These are phyloP conservation scores for Raffaelea albimanens DNA, from an alignment of 2,329 filamentous ascomycete species.

Conservation along the genomic window DNA sequence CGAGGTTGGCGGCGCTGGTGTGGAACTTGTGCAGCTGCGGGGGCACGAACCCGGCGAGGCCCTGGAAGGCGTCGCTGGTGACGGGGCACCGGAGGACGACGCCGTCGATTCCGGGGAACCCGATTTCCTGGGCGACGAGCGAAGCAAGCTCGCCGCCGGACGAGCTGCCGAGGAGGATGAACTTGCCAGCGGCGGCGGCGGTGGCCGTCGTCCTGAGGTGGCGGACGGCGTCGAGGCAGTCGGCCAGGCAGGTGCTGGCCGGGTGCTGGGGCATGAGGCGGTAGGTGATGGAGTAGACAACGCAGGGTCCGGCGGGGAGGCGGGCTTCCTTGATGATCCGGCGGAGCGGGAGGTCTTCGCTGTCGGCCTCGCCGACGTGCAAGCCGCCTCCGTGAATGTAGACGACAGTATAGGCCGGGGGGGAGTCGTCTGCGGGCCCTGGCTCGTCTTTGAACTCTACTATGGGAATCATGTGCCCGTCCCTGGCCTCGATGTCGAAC, in stretches of 20 bases:
- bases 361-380: slow-evolving; percentile 36
- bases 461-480: slow-evolving; percentile 26
- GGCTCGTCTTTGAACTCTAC: slow-evolving; percentile 18
- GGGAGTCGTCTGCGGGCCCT: not conserved
- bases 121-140: slow-evolving; percentile 25
- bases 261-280: slow-evolving; percentile 31
- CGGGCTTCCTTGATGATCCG: slow-evolving; percentile 24
- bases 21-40: slow-evolving; percentile 24
- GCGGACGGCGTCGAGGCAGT: slow-evolving; percentile 29
- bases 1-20: slow-evolving; percentile 25
- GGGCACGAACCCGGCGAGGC: slow-evolving; percentile 24
- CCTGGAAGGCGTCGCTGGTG: slow-evolving; percentile 32
- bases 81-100: slow-evolving; percentile 38
- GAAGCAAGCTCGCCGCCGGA: slow-evolving; percentile 39
- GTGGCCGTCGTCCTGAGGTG: slow-evolving; percentile 15
- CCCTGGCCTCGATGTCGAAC: slow-evolving; percentile 23
- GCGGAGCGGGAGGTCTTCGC: slow-evolving; percentile 37
- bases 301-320: slow-evolving; percentile 10
- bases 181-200: slow-evolving; percentile 17
- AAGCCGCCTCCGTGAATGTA: slow-evolving; percentile 42
- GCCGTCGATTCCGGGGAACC: slow-evolving; percentile 18
- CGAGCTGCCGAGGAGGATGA: slow-evolving; percentile 30
- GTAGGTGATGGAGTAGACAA: slow-evolving; percentile 36
- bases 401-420: slow-evolving; percentile 22
- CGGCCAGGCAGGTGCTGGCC: slow-evolving; percentile 29